Conservation (phyloP, 352 stramenopile species). For the Pythium scleroteichum region DNA sequence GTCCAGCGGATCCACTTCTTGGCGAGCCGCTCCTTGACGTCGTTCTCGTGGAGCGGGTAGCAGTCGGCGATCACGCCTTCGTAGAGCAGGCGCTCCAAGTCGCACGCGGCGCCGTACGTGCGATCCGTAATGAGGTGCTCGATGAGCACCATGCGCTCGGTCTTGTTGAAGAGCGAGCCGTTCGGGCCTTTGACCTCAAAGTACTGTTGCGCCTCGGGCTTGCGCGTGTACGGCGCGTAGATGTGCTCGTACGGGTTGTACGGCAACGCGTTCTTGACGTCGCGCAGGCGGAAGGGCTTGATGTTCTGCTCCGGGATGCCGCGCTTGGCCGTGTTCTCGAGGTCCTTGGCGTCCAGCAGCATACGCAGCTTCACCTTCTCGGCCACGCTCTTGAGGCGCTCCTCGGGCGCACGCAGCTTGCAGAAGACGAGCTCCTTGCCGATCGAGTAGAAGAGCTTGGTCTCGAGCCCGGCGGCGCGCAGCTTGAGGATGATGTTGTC, state of each 20-base stretch:
- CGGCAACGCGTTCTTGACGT: conserved; percentile 76
- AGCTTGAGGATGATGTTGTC: conserved; percentile 81
- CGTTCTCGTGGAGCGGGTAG: conserved; percentile 76
- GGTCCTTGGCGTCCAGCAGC: conserved; percentile 62
- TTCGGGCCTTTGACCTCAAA: conserved; percentile 62
- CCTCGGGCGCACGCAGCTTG: conserved; percentile 77
- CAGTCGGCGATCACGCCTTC: conserved; percentile 75
- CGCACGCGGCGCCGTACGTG: conserved; percentile 55
- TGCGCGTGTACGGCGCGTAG: conserved; percentile 79
- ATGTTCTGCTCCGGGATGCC: conserved; percentile 74
- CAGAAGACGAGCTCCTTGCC: conserved; percentile 74
- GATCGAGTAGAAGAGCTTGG: conserved; percentile 75
- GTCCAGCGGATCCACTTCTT: conserved; percentile 73
- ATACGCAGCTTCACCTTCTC: conserved; percentile 76
- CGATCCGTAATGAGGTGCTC: conserved; percentile 86
- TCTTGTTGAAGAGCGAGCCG: conserved; percentile 73
- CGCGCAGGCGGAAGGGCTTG: conserved; percentile 76
- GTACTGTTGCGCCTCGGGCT: conserved; percentile 63
- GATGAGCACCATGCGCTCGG: conserved; percentile 77
- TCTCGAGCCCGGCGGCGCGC: conserved; percentile 56
- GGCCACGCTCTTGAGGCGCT: conserved; percentile 70
- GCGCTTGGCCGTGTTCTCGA: conserved; percentile 62
- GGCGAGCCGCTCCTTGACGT: conserved; percentile 60
- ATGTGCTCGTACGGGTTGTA: conserved; percentile 87
- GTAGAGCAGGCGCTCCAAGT: conserved; percentile 77